Conservation (phyloP, 192 early-diverging fungal species). For the Phycomyces blakesleeanus region DNA sequence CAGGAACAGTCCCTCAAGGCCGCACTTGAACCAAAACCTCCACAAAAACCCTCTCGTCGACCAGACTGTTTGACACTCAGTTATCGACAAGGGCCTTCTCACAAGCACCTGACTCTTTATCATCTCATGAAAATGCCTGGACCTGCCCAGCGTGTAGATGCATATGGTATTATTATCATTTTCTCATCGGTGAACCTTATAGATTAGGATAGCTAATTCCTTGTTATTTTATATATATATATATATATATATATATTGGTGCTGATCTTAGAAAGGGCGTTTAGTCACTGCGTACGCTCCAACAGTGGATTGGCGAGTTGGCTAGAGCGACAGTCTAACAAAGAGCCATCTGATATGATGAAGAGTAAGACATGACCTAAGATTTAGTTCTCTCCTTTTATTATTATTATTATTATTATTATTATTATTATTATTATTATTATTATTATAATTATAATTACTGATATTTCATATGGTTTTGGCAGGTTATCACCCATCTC, state of each 20-base stretch:
- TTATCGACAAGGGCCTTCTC: constrained; percentile 27
- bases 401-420: no score
- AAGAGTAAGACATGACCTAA: constrained; percentile 9
- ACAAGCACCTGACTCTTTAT: constrained; percentile 33
- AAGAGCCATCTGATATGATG: constrained; percentile 18
- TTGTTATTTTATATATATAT: constrained; percentile 2
- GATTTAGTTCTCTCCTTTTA: neutral
- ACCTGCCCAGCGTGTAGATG: constrained; percentile 17
- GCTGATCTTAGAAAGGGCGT: constrained; percentile 32
- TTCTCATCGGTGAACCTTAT: neutral
- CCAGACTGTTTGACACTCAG: constrained; percentile 29
- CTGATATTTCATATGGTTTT: no score
- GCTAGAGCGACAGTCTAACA: constrained; percentile 15
- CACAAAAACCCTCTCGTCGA: constrained; percentile 10
- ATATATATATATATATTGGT: neutral
- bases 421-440: no score
- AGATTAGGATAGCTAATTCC: neutral
- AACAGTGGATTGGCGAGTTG: constrained; percentile 30
- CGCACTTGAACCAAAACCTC: constrained; percentile 1
- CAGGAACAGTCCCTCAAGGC: constrained; percentile 11
- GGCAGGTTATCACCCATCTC: neutral
- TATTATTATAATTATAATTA: no score
- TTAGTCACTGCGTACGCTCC: constrained; percentile 29
- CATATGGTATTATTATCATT: constrained; percentile 26
- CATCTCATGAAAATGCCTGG: constrained; percentile 36